These are phyloP conservation scores for Scutellaria minor DNA, from an alignment of 257 asterid genomes.

Conservation along the genomic window DNA sequence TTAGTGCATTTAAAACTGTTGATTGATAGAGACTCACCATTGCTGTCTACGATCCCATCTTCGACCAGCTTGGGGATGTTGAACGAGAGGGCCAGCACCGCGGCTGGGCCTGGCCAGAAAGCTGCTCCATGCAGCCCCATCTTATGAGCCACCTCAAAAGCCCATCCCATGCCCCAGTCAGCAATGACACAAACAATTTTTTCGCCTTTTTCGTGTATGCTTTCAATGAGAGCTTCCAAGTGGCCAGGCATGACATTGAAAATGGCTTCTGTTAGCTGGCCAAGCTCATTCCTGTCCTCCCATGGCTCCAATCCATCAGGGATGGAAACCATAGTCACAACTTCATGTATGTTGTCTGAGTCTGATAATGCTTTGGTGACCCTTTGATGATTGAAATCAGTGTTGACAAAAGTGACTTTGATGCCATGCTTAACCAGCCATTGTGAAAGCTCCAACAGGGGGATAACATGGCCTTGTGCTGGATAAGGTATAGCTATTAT, in stretches of 20 bases:
- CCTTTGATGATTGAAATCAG: constrained; percentile 54
- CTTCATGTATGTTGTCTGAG: constrained; percentile 27
- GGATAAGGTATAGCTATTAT: constrained; percentile 64
- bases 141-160: constrained; percentile 42
- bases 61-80: constrained; percentile 40
- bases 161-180: constrained; percentile 47
- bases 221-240: constrained; percentile 48
- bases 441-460: constrained; percentile 60
- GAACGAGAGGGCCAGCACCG: constrained; percentile 32
- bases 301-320: constrained; percentile 63
- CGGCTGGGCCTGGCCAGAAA: constrained; percentile 52
- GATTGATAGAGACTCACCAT: constrained; percentile 37
- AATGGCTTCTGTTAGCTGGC: constrained; percentile 40
- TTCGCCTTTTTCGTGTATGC: constrained; percentile 35
- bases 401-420: constrained; percentile 57
- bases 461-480: constrained; percentile 83
- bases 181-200: constrained; percentile 46
- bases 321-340: constrained; percentile 47
- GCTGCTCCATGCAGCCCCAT: constrained; percentile 46
- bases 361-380: constrained; percentile 41
- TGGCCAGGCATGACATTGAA: constrained; percentile 49
- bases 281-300: constrained; percentile 63
- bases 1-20: too few relatives aligned
- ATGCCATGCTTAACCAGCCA: constrained; percentile 47
- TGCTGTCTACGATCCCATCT: constrained; percentile 46